Conservation (phyloP, 2,329 filamentous ascomycete species). For the Clonostachys sp. region DNA sequence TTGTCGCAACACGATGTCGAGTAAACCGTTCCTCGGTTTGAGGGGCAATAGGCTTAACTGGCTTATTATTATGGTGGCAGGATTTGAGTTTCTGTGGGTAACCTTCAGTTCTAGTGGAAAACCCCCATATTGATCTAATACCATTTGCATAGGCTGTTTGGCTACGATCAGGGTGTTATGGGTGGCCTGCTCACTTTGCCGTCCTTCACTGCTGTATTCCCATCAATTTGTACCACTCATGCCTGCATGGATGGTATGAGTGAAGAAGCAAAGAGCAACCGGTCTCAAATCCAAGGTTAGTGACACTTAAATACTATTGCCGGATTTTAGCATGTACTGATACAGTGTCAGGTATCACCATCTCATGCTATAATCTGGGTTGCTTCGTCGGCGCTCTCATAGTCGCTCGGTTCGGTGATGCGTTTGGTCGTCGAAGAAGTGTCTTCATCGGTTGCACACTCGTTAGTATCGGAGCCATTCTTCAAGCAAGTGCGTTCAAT, state of each 20-base stretch:
- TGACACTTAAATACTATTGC: no score
- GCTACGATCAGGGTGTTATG: slow-evolving; percentile 32
- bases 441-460: slow-evolving; percentile 16
- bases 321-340: no score
- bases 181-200: slow-evolving; percentile 24
- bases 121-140: no score
- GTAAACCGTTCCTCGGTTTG: no score
- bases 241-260: no score
- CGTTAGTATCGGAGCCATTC: slow-evolving; percentile 3
- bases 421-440: slow-evolving; percentile 31
- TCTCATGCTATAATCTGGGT: slow-evolving; percentile 39
- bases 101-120: no score
- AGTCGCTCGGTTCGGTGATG: slow-evolving; percentile 31
- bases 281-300: slow-evolving; percentile 10
- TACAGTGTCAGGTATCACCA: slow-evolving; percentile 32
- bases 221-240: slow-evolving; percentile 32
- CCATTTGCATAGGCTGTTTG: slow-evolving; percentile 21
- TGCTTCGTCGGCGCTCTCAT: slow-evolving; percentile 40
- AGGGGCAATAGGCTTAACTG: no score
- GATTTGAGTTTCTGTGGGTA: no score
- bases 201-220: slow-evolving; percentile 18
- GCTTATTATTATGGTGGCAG: no score
- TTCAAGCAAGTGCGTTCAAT: slow-evolving; percentile 6
- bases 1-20: no score
- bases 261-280: no score